These are phyloP conservation scores for Phytomonas sp. DNA, from an alignment of 208 protist species.

Conservation along the genomic window DNA sequence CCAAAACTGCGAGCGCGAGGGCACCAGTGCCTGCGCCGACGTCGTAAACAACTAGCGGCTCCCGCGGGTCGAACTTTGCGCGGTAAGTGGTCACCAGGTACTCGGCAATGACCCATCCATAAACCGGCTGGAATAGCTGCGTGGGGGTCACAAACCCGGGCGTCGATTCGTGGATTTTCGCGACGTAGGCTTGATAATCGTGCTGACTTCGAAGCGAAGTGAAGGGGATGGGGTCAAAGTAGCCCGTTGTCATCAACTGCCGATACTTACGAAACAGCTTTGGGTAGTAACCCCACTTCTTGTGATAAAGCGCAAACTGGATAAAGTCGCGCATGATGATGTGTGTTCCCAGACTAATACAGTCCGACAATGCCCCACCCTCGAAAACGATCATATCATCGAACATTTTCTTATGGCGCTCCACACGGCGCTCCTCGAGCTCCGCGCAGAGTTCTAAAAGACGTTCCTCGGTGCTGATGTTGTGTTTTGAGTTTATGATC, in stretches of 20 bases:
- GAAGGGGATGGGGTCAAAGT: conserved; percentile 84
- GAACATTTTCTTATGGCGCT: conserved; percentile 56
- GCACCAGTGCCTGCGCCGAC: conserved; percentile 81
- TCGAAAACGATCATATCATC: conserved; percentile 84
- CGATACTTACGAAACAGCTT: conserved; percentile 83
- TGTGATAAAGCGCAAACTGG: conserved; percentile 79
- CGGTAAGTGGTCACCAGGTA: conserved; percentile 75
- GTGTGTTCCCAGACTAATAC: conserved; percentile 41
- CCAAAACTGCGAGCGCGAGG: conserved; percentile 58
- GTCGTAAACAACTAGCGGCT: conserved; percentile 85
- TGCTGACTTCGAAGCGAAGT: conserved; percentile 66
- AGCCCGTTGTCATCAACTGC: conserved; percentile 73
- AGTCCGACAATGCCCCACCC: conserved; percentile 65
- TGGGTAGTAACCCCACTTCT: conserved; percentile 85
- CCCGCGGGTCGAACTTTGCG: conserved; percentile 75
- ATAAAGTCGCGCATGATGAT: conserved; percentile 86
- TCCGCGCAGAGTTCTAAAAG: conserved; percentile 28
- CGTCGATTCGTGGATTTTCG: conserved; percentile 67
- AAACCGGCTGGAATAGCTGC: conserved; percentile 84
- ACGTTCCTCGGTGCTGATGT: conserved; percentile 37
- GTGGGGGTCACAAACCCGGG: conserved; percentile 69
- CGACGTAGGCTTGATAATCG: conserved; percentile 72
- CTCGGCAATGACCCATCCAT: conserved; percentile 80
- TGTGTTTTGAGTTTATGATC: conserved; percentile 43
- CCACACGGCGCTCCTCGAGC: conserved; percentile 63